A percentile compares a stretch with the other conserved stretches of the same genome.
phyloP scores from a whole-genome alignment of 768 basidiomycete species.

The Candolleomyces eurysporus region DNA sequence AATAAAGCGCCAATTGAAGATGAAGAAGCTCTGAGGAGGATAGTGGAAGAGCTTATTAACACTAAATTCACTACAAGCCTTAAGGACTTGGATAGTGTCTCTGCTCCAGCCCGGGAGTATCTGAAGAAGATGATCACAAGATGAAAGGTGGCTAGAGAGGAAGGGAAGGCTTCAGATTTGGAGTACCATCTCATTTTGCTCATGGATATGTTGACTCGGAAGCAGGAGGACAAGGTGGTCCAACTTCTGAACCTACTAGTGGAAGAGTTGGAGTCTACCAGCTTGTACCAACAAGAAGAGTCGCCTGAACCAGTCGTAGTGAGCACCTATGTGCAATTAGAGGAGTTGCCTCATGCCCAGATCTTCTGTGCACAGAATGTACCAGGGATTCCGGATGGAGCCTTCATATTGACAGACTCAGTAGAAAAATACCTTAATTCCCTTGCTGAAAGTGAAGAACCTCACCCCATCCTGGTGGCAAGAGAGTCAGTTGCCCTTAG shows the following conservation, averaged over 20 bases:
- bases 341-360: background rate
- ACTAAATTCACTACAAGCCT: background rate
- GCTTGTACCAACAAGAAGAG: background rate
- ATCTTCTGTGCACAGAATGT: background rate
- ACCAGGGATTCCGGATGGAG: conserved; percentile 1
- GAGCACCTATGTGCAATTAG: background rate
- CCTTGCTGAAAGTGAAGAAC: background rate
- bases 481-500: conserved; percentile 6
- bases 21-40: background rate
- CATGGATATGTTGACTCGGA: background rate
- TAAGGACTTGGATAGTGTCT: conserved; percentile 1
- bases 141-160: background rate
- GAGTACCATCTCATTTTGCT: background rate
- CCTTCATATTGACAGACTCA: background rate
- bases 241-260: background rate
- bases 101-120: background rate
- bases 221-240: background rate
- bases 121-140: background rate
- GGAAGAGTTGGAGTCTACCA: background rate
- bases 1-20: background rate
- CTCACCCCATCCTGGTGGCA: background rate
- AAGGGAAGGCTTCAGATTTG: background rate
- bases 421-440: conserved; percentile 4
- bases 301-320: background rate
- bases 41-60: background rate